Conservation (phyloP, 495 filamentous ascomycete species). For the Letharia lupina region DNA sequence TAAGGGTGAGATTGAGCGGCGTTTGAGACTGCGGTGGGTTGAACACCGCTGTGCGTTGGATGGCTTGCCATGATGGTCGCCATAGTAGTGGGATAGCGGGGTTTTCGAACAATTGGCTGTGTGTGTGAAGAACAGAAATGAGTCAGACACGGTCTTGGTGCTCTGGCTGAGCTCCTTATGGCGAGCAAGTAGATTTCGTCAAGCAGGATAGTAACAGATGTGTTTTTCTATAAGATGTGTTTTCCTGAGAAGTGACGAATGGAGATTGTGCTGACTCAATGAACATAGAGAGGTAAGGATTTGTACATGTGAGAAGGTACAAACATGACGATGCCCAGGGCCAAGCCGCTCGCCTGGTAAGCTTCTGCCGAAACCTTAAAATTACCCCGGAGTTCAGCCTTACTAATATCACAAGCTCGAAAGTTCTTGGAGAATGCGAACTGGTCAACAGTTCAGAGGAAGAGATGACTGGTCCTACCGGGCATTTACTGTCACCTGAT, state of each 20-base stretch:
- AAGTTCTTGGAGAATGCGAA: neutral
- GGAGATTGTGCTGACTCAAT: neutral
- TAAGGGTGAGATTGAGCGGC: conserved; percentile 63
- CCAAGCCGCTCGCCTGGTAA: neutral
- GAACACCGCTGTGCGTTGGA: conserved; percentile 28
- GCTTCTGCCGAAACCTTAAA: neutral
- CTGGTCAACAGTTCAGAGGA: neutral
- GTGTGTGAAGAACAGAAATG: neutral
- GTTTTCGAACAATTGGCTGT: neutral
- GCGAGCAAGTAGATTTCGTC: neutral
- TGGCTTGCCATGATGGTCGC: conserved; percentile 41
- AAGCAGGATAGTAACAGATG: neutral
- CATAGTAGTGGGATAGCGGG: conserved; percentile 30
- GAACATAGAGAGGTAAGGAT: neutral
- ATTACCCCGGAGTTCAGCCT: conserved; percentile 8
- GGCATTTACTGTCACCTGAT: neutral
- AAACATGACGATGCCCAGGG: conserved; percentile 5
- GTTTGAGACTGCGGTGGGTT: conserved; percentile 30
- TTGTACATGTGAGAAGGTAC: neutral
- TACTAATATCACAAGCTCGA: neutral
- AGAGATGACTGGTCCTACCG: neutral
- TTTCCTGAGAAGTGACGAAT: neutral
- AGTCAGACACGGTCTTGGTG: neutral
- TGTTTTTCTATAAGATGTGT: too few relatives aligned
- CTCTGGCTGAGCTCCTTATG: neutral